phyloP scores from a whole-genome alignment of 306 rosid species.

The Lathyrus oleraceus region DNA sequence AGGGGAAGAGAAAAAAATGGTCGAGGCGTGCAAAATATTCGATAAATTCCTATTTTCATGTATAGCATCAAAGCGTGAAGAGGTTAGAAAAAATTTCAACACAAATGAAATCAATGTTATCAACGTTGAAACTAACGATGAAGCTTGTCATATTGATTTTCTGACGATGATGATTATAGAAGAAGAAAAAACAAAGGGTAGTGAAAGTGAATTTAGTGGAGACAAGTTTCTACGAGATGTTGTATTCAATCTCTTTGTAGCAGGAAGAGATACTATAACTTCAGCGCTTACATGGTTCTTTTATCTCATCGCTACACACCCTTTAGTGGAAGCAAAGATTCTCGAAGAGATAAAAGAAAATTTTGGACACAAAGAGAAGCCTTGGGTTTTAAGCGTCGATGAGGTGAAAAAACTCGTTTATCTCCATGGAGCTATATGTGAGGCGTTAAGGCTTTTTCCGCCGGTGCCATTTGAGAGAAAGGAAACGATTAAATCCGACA shows the following conservation, averaged over 20 bases:
- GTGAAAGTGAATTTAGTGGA: not conserved
- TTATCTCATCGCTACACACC: conserved; percentile 41
- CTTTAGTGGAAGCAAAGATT: conserved; percentile 43
- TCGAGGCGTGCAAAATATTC: conserved; percentile 28
- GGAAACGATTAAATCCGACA: conserved; percentile 28
- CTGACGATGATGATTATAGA: conserved; percentile 34
- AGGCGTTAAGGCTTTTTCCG: conserved; percentile 53
- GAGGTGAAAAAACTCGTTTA: conserved; percentile 46
- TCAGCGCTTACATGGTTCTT: conserved; percentile 31
- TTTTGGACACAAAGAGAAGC: not conserved
- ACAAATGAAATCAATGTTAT: not conserved
- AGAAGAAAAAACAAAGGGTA: not conserved
- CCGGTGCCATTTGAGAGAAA: conserved; percentile 46
- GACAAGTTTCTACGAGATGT: conserved; percentile 36
- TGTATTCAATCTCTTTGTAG: conserved; percentile 22
- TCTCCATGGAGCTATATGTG: conserved; percentile 55
- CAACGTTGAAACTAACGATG: not conserved
- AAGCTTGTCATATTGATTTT: conserved; percentile 33
- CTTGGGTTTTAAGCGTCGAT: conserved; percentile 4
- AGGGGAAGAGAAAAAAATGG: conserved; percentile 44
- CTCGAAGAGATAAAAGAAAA: conserved; percentile 42
- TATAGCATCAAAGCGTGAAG: conserved; percentile 39
- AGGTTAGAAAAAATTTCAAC: not conserved
- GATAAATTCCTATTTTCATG: conserved; percentile 38
- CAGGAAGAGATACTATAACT: conserved; percentile 25